Percentiles rank a stretch among this genome's conserved stretches.
phyloP scores from a whole-genome alignment of 2,329 filamentous ascomycete species.

The Cryphonectria radicalis region DNA sequence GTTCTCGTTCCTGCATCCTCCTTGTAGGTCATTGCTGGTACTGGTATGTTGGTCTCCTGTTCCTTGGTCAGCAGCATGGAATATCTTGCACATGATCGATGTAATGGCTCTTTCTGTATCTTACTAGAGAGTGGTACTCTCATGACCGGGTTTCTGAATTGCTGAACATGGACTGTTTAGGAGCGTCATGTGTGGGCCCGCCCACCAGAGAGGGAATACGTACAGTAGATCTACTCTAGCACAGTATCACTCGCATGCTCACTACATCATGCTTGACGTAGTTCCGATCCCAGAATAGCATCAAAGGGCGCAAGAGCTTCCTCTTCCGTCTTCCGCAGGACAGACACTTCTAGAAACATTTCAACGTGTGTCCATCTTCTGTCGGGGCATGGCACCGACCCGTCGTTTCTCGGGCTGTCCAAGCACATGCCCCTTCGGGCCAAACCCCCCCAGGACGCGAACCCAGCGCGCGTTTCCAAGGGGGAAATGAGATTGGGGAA shows the following conservation, averaged over 20 bases:
- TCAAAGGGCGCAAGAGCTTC: conserved; percentile 3
- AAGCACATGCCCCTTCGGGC: conserved; percentile 18
- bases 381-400: conserved; percentile 7
- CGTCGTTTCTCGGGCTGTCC: neutral
- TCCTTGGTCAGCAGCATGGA: neutral
- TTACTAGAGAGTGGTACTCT: neutral
- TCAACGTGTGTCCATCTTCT: neutral
- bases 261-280: conserved; percentile 8
- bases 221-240: too few species aligned
- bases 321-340: neutral
- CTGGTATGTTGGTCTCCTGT: neutral
- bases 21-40: neutral
- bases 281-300: neutral
- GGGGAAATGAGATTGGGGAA: conserved; percentile 8
- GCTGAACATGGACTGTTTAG: neutral
- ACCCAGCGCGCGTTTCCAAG: neutral
- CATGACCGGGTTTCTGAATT: neutral
- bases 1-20: neutral
- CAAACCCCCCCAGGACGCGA: neutral
- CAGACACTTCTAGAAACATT: neutral
- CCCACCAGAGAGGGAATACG: neutral
- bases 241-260: neutral
- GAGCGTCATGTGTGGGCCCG: neutral
- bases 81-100: neutral
- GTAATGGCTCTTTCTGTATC: neutral